Evolutionary conservation across 1,139 yeast genomes (phyloP).

Genomic region (Lodderomyces parapsilosis): DNA sequence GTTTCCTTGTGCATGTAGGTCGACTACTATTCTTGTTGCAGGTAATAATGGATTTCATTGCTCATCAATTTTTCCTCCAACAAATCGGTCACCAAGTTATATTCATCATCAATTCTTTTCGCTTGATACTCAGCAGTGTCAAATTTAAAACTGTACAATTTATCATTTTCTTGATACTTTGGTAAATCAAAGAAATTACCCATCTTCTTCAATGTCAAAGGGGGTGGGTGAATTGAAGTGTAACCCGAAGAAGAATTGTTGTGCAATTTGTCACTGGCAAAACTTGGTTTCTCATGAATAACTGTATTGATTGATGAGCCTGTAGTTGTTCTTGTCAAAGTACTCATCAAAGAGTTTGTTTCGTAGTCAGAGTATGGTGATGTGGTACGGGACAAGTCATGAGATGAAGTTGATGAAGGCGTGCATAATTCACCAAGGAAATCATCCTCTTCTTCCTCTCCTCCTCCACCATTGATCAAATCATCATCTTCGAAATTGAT

Average conservation of each 20-base stretch:
- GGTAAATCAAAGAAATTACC: constrained; percentile 30
- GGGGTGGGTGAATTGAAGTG: constrained; percentile 10
- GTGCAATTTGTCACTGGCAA: constrained; percentile 8
- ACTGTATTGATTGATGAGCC: constrained; percentile 29
- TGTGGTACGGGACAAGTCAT: constrained; percentile 35
- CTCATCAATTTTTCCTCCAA: constrained; percentile 41
- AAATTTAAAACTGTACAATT: constrained; percentile 13
- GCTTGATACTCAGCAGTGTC: constrained; percentile 10
- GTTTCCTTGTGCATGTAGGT: constrained; percentile 2
- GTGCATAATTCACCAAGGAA: constrained; percentile 17
- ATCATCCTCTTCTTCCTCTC: constrained; percentile 1
- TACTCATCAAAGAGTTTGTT: constrained; percentile 37
- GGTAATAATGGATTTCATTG: constrained; percentile 37
- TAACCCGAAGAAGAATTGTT: background rate
- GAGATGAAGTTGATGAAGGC: constrained; percentile 7
- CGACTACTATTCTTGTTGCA: background rate
- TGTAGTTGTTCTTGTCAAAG: constrained; percentile 47
- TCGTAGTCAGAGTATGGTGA: constrained; percentile 40
- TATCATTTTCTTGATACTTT: constrained; percentile 18
- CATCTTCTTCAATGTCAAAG: constrained; percentile 10
- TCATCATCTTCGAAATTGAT: constrained; percentile 7
- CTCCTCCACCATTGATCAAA: constrained; percentile 2
- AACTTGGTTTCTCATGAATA: constrained; percentile 19
- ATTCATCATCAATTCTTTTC: constrained; percentile 28
- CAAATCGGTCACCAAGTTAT: constrained; percentile 41